phyloP scores from a whole-genome alignment of 139 green algal species.

The Spirogloea muscicola region DNA sequence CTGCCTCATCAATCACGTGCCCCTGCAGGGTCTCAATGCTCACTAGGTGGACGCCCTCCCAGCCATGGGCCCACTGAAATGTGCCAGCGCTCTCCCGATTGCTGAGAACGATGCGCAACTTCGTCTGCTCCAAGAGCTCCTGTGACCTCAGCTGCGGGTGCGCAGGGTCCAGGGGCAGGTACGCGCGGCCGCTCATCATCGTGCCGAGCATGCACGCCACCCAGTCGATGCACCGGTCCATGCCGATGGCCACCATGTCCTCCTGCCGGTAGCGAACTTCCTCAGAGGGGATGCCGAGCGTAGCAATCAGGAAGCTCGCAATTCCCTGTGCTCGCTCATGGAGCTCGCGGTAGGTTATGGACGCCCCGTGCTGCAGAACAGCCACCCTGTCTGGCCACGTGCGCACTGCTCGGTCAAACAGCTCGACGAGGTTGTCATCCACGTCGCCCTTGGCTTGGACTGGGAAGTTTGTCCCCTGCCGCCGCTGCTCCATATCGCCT shows the following conservation, averaged over 20 bases:
- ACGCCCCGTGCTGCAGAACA: not conserved
- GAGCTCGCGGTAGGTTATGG: constrained; percentile 10
- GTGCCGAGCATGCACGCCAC: constrained; percentile 15
- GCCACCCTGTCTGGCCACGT: not conserved
- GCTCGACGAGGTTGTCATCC: constrained; percentile 4
- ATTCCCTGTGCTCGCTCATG: not conserved
- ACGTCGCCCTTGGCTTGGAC: no score
- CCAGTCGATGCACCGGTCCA: constrained; percentile 25
- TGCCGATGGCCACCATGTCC: constrained; percentile 15
- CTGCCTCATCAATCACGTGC: not conserved
- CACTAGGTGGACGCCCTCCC: not conserved
- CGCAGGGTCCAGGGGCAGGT: constrained; percentile 12
- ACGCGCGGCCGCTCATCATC: constrained; percentile 16
- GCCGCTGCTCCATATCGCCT: no score
- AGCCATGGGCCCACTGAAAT: not conserved
- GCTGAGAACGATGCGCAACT: constrained; percentile 9
- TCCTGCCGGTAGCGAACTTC: not conserved
- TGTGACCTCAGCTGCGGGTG: not conserved
- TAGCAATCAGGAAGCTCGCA: not conserved
- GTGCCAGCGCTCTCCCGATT: not conserved
- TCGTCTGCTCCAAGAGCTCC: constrained; percentile 19
- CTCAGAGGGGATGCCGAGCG: not conserved
- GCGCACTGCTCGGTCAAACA: constrained; percentile 9
- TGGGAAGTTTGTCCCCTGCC: no score
- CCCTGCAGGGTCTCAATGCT: constrained; percentile 5